These are phyloP conservation scores for Myriangium duriaei DNA, from an alignment of 2,329 filamentous ascomycete genomes.

Conservation along the genomic window DNA sequence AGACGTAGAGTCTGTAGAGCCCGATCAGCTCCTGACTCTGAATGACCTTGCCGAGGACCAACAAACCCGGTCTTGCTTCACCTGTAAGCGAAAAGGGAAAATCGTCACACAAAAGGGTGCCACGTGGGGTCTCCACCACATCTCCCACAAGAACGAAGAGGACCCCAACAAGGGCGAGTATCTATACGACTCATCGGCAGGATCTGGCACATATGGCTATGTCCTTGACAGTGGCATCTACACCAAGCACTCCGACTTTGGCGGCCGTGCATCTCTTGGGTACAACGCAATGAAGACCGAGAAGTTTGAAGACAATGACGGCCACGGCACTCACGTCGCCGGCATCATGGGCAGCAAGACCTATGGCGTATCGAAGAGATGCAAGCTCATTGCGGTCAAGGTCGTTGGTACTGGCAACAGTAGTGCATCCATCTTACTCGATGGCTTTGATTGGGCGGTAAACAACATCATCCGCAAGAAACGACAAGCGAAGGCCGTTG, in stretches of 20 bases:
- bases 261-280: slow-evolving; percentile 23
- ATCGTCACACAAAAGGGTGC: no score
- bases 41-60: no score
- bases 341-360: slow-evolving; percentile 49
- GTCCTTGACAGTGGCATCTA: slow-evolving; percentile 25
- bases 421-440: slow-evolving; percentile 40
- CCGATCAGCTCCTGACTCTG: slow-evolving; percentile 10
- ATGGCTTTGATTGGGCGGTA: slow-evolving; percentile 44
- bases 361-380: slow-evolving; percentile 50
- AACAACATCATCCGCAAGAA: slow-evolving; percentile 19
- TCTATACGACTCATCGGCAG: no score
- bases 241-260: slow-evolving; percentile 21
- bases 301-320: slow-evolving; percentile 37
- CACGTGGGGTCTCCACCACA: no score
- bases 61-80: no score
- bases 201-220: slow-evolving; percentile 30
- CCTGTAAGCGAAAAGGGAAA: no score
- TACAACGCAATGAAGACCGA: slow-evolving; percentile 18
- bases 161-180: no score
- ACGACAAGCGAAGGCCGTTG: slow-evolving; percentile 31
- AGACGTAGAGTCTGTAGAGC: slow-evolving; percentile 10
- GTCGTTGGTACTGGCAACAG: slow-evolving; percentile 33
- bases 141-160: no score
- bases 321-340: slow-evolving; percentile 52
- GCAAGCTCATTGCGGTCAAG: slow-evolving; percentile 46